phyloP scores from a whole-genome alignment of 768 basidiomycete genomes.

The Pleurotus djamor region DNA sequence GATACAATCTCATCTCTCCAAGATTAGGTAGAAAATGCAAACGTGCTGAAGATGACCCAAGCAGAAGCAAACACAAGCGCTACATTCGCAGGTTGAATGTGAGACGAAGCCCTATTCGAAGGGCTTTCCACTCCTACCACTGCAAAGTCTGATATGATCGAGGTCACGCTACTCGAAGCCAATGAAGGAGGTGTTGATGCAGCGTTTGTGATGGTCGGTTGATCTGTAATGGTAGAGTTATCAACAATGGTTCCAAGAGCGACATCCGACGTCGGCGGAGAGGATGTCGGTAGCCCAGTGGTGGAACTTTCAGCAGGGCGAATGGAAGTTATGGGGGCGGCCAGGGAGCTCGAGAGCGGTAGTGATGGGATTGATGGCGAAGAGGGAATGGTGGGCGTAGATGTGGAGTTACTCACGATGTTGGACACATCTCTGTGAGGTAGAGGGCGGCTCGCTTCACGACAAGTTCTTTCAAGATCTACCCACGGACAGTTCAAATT shows the following conservation, averaged over 20 bases:
- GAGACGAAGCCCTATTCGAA: too few relatives aligned
- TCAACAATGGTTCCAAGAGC: not conserved
- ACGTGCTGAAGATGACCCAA: too few relatives aligned
- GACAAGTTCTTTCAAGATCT: constrained; percentile 3
- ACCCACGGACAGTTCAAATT: not conserved
- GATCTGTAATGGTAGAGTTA: not conserved
- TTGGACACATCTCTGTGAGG: not conserved
- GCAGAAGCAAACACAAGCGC: too few relatives aligned
- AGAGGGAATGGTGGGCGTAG: not conserved
- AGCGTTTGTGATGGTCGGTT: not conserved
- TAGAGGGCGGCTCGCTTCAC: not conserved
- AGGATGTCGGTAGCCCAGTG: not conserved
- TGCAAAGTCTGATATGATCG: too few relatives aligned
- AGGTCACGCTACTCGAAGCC: not conserved
- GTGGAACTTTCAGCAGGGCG: not conserved
- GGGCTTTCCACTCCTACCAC: too few relatives aligned
- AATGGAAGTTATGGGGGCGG: not conserved
- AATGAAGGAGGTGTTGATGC: not conserved
- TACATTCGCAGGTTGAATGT: too few relatives aligned
- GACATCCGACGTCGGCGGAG: too few relatives aligned
- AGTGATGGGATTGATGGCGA: not conserved
- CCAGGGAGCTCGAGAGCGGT: not conserved
- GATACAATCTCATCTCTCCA: too few relatives aligned
- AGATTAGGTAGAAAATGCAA: too few relatives aligned
- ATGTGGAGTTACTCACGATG: not conserved